Percentiles rank a stretch among this genome's conserved stretches.
phyloP scores from a whole-genome alignment of 2,329 filamentous ascomycete species.

The Pleoardoris graminearum region DNA sequence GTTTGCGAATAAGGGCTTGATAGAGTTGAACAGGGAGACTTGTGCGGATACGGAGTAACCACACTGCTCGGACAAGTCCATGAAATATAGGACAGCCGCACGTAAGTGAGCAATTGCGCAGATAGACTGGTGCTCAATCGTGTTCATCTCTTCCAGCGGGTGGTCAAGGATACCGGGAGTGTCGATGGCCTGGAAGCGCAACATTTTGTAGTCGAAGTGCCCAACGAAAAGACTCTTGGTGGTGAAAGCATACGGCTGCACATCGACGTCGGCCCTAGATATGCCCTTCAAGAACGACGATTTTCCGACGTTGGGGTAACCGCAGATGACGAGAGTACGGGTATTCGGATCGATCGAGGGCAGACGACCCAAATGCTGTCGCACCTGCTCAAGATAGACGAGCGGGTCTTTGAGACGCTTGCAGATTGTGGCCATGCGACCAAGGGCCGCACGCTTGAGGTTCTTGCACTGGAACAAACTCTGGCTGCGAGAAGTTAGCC shows the following conservation, averaged over 20 bases:
- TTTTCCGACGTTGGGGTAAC: constrained; percentile 92
- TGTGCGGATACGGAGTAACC: constrained; percentile 92
- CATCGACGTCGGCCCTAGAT: constrained; percentile 91
- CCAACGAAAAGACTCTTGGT: constrained; percentile 97
- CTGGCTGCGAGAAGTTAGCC: constrained; percentile 50
- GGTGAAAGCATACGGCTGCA: constrained; percentile 97
- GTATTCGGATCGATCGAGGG: constrained; percentile 99
- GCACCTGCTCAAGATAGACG: constrained; percentile 92
- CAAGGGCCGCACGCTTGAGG: constrained; percentile 91
- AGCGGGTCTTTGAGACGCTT: constrained; percentile 93
- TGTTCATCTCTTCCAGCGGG: constrained; percentile 97
- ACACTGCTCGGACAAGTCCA: constrained; percentile 96
- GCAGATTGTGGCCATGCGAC: constrained; percentile 97
- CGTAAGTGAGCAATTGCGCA: constrained; percentile 96
- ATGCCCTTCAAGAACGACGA: constrained; percentile 92
- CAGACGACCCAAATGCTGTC: constrained; percentile 95
- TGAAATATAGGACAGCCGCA: constrained; percentile 95
- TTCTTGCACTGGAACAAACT: constrained; percentile 96
- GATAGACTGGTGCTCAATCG: constrained; percentile 98
- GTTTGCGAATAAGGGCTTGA: constrained; percentile 95
- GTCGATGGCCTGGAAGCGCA: constrained; percentile 86
- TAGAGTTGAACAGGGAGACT: constrained; percentile 92
- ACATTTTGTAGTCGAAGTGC: constrained; percentile 98
- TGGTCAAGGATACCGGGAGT: constrained; percentile 98
- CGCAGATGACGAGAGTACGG: constrained; percentile 91